Conservation (phyloP, 1,284 basidiomycete species). For the Cystobasidium pallidum region DNA sequence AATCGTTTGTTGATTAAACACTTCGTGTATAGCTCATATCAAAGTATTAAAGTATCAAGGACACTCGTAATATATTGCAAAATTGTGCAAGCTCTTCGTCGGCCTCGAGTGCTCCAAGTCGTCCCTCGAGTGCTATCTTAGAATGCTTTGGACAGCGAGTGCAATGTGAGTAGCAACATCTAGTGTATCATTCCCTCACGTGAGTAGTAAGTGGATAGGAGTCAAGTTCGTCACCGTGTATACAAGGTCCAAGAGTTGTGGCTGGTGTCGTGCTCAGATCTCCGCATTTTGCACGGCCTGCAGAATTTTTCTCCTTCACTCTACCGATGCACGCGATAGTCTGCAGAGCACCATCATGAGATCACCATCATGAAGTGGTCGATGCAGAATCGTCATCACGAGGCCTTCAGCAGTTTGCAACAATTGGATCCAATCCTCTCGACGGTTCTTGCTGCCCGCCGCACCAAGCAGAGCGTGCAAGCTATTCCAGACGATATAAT, state of each 20-base stretch:
- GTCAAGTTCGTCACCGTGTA: too few species aligned
- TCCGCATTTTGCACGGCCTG: too few species aligned
- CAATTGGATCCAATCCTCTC: neutral
- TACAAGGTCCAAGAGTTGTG: too few species aligned
- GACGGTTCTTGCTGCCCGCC: neutral
- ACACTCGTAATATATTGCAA: conserved; percentile 5
- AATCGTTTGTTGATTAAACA: neutral
- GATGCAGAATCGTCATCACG: neutral
- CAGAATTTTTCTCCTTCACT: neutral
- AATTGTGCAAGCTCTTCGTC: neutral
- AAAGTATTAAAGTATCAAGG: neutral
- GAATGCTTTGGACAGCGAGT: too few species aligned
- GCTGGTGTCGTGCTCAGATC: too few species aligned
- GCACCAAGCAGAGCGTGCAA: neutral
- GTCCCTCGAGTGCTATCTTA: too few species aligned
- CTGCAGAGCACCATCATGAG: neutral
- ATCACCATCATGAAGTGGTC: neutral
- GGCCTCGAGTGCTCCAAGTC: too few species aligned
- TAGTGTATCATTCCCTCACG: too few species aligned
- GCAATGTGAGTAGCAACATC: too few species aligned
- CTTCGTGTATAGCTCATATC: neutral
- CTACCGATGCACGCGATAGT: neutral
- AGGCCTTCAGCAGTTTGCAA: neutral
- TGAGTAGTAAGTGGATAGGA: too few species aligned
- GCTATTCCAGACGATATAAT: conserved; percentile 6